Evolutionary conservation across 1,284 basidiomycete species (phyloP), one percentile per base, ranked within the genome.

Genomic region (Vanrija sp.): DNA sequence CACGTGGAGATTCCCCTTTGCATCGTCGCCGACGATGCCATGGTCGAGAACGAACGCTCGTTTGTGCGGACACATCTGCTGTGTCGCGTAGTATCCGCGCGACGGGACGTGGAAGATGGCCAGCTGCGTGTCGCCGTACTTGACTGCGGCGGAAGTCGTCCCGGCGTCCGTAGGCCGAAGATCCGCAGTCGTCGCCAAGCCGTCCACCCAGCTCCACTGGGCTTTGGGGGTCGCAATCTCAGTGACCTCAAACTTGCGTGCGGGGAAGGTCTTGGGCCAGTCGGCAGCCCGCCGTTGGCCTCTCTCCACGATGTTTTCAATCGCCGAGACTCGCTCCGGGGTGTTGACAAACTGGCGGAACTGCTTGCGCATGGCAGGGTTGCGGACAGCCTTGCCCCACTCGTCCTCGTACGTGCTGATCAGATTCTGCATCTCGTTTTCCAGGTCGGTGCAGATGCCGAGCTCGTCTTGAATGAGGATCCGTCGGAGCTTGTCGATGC

Each of bases 391-490:
- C 28, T 77, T 78, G 15, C 81, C 83, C 87, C 87, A 89, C 69
- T 89, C 87, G 66, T 86, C 83, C 59, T 82, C 79, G 68, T 86
- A 89, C 3, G 85, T 84, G 15, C 80, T 82, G 5, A 89, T 80
- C 3, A 89, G 78, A 18, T 78, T 76, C 43, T 84, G 79, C 86
- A 89, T 89, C 46, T 85, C 80, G n/a, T 76, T 77, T 59, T 89
- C 87, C 6, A 89, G 79, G 40, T 88, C 84, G 15, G 75, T 78
- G 66, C 87, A 88, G 63, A 90, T 88, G 4, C 86, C 86, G 0
- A 90, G 81, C 63, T 85, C 83, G 65, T 90, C 87, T n/a, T 88
- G 82, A 46, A 89, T 65, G 43, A 90, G 79, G 28, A 90, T 83
- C 46, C 81, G 82, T 51, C 81, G 80, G 10, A 89, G 78, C 74